Conservation (phyloP, 2,329 filamentous ascomycete genomes). For the Pezicula rhizophila region DNA sequence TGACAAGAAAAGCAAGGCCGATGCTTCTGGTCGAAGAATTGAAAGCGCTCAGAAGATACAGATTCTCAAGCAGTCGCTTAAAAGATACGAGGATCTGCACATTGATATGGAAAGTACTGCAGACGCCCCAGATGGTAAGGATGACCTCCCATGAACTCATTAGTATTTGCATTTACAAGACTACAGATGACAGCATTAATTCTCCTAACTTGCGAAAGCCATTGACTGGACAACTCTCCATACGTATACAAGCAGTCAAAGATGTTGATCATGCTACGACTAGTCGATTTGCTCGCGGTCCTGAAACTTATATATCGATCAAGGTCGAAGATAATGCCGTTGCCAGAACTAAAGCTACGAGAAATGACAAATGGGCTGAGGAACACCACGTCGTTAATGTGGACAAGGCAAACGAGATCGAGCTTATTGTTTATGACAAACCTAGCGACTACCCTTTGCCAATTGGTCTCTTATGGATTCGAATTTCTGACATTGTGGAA, state of each 20-base stretch:
- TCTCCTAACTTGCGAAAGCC: slow-evolving; percentile 92
- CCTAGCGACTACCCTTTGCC: slow-evolving; percentile 83
- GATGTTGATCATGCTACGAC: slow-evolving; percentile 90
- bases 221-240: slow-evolving; percentile 81
- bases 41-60: slow-evolving; percentile 99
- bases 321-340: slow-evolving; percentile 95
- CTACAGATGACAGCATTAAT: slow-evolving; percentile 87
- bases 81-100: slow-evolving; percentile 94
- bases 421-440: slow-evolving; percentile 96
- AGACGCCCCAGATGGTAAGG: slow-evolving; percentile 74
- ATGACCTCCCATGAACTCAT: background rate
- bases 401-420: slow-evolving; percentile 97
- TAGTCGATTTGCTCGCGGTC: slow-evolving; percentile 77
- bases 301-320: slow-evolving; percentile 91
- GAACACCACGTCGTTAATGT: slow-evolving; percentile 90
- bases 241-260: slow-evolving; percentile 81
- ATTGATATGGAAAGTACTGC: slow-evolving; percentile 77
- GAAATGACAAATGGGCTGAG: slow-evolving; percentile 85
- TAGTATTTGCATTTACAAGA: slow-evolving; percentile 2
- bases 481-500: slow-evolving; percentile 94
- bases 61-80: slow-evolving; percentile 88
- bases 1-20: slow-evolving; percentile 88
- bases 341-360: slow-evolving; percentile 76
- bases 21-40: slow-evolving; percentile 81
- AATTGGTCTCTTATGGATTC: slow-evolving; percentile 91